These are phyloP conservation scores for Chondrostereum purpureum DNA, from an alignment of 1,284 basidiomycete genomes.

Conservation along the genomic window DNA sequence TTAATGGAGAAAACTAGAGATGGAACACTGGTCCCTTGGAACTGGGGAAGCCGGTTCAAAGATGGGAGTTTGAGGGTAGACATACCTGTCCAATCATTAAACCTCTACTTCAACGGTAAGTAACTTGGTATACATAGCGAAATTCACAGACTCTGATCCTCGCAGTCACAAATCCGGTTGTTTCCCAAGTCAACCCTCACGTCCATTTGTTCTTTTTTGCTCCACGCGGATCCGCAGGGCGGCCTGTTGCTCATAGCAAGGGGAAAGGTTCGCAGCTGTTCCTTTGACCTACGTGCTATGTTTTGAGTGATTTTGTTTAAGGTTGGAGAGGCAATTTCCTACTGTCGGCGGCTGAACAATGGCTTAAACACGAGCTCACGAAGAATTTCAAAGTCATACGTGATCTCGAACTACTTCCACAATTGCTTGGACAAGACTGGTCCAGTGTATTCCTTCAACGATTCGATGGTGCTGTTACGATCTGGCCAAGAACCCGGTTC, in stretches of 20 bases:
- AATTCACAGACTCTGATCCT: constrained; percentile 4
- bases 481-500: constrained; percentile 81
- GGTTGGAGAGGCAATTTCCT: constrained; percentile 97
- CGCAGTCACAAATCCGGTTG: constrained; percentile 88
- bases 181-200: constrained; percentile 96
- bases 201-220: constrained; percentile 99
- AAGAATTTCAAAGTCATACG: constrained; percentile 96
- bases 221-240: constrained; percentile 87
- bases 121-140: constrained; percentile 1
- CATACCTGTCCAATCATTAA: constrained; percentile 88
- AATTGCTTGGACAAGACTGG: constrained; percentile 90
- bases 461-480: constrained; percentile 82
- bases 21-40: constrained; percentile 86
- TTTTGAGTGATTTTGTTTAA: constrained; percentile 19
- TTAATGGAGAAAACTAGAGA: constrained; percentile 89
- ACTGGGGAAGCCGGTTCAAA: constrained; percentile 89
- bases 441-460: constrained; percentile 89
- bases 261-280: constrained; percentile 62
- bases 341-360: constrained; percentile 82
- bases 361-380: constrained; percentile 88
- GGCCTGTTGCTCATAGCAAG: constrained; percentile 87
- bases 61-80: constrained; percentile 93
- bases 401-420: constrained; percentile 86
- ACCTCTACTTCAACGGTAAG: constrained; percentile 86
- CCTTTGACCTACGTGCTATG: neutral